Evolutionary conservation across 2,329 filamentous ascomycete species (phyloP), one percentile per base, ranked within the genome.

Genomic region (Scedosporium aurantiacum): DNA sequence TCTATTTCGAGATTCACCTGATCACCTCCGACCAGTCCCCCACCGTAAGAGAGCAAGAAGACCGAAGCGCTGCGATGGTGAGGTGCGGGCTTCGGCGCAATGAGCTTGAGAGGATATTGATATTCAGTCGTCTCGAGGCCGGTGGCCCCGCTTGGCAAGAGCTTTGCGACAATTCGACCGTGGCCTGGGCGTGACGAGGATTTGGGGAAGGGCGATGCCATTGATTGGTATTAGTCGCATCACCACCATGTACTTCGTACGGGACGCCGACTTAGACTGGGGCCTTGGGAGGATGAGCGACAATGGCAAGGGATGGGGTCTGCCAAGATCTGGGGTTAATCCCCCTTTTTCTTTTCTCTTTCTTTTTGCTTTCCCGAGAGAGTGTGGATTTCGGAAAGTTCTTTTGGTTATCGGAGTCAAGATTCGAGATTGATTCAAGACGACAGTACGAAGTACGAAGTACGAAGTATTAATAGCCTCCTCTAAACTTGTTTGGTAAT

Each of bases 81-180:
- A 57, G 81, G 79, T 5, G 86, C 78, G 10, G 88, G 83, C 14
- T 86, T 81, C 1, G 93, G 91, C 0, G 91, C 88, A 64, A 99
- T 90, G 62, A 99, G 82, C 73, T 99, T 99, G 56, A 99, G 81
- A 1, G 94, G 94, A 69, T 97, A 99, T 72, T 96, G 91, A 71
- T 95, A 97, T 41, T 86, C 87, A 66, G 96, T 83, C 37, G 81
- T 83, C 63, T 87, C 84, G 32, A 96, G 81, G 55, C 86, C 85
- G 14, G 90, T 90, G 57, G 82, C 82, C 27, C 82, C 81, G 37
- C 87, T 86, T 41, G 92, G 90, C 8, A 92, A 80, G 5, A 89
- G 76, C 21, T 83, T 83, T 62, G 91, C 84, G 60, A 91, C 79
- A 66, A 97, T 88, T 65, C 80, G 82, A 63, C 94, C 94, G 70